Percentiles rank a stretch among this genome's conserved stretches.
These are phyloP conservation scores for Darksidea phi DNA, from an alignment of 495 filamentous ascomycete genomes.

Conservation along the genomic window DNA sequence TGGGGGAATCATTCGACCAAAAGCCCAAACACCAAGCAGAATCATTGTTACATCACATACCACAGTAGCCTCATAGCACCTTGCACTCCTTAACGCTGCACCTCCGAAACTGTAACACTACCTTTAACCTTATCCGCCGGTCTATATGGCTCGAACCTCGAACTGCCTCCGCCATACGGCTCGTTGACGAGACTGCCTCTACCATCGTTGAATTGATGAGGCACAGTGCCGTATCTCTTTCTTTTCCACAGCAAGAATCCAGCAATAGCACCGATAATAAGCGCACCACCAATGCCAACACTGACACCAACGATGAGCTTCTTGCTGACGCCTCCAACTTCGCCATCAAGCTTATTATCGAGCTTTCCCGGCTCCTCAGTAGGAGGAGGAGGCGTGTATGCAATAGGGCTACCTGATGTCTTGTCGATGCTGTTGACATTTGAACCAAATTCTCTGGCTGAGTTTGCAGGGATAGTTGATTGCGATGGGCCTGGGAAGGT, in stretches of 20 bases:
- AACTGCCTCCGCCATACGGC: too few relatives aligned
- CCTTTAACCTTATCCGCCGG: too few relatives aligned
- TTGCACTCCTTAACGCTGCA: too few relatives aligned
- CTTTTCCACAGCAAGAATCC: constrained; percentile 6
- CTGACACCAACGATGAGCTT: constrained; percentile 25
- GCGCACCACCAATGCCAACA: constrained; percentile 13
- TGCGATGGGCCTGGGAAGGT: background rate
- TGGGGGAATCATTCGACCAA: too few relatives aligned
- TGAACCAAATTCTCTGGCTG: constrained; percentile 2
- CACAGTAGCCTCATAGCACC: too few relatives aligned
- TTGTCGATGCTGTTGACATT: background rate
- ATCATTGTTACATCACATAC: too few relatives aligned
- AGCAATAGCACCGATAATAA: constrained; percentile 7
- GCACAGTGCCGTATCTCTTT: too few relatives aligned
- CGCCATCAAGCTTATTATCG: background rate
- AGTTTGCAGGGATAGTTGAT: background rate
- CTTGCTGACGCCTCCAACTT: constrained; percentile 20
- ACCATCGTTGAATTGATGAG: too few relatives aligned
- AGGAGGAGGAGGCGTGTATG: constrained; percentile 22
- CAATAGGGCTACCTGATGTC: constrained; percentile 13
- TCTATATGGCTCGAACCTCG: too few relatives aligned
- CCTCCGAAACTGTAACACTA: too few relatives aligned
- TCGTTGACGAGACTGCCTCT: too few relatives aligned
- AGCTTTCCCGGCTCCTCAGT: background rate
- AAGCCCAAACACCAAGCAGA: too few relatives aligned